Conservation (phyloP, 2,329 filamentous ascomycete species). For the Colletotrichum somersetense region DNA sequence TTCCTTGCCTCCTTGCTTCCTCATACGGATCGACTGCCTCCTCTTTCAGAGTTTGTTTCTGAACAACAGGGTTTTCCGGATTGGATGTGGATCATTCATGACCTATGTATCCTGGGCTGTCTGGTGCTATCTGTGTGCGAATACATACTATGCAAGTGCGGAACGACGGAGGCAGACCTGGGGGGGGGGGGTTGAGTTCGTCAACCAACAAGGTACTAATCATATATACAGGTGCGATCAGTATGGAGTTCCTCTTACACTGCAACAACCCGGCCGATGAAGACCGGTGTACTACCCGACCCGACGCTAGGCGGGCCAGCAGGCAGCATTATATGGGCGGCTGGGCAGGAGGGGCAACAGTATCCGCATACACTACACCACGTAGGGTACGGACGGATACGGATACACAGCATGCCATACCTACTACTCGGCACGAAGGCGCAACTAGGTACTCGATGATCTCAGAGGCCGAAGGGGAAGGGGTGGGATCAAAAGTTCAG, state of each 20-base stretch:
- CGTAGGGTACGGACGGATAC: too few relatives aligned
- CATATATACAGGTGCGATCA: too few relatives aligned
- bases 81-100: conserved; percentile 24
- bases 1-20: conserved; percentile 6
- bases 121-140: background rate
- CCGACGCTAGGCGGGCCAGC: background rate
- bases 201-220: background rate
- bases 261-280: conserved; percentile 16
- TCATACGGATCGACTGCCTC: conserved; percentile 20
- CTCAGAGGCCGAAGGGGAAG: conserved; percentile 2
- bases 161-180: conserved; percentile 21
- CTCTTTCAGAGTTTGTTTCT: conserved; percentile 38
- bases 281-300: conserved; percentile 30
- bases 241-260: too few relatives aligned
- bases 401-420: too few relatives aligned
- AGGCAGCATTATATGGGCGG: background rate
- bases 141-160: conserved; percentile 3
- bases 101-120: background rate
- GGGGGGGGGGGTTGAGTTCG: conserved; percentile 9
- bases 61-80: conserved; percentile 37
- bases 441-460: conserved; percentile 1
- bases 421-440: too few relatives aligned
- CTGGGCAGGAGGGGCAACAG: background rate
- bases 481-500: conserved; percentile 28
- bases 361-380: background rate